These are phyloP conservation scores for Coprinopsis strossmayeri DNA, from an alignment of 768 basidiomycete genomes.

Conservation along the genomic window DNA sequence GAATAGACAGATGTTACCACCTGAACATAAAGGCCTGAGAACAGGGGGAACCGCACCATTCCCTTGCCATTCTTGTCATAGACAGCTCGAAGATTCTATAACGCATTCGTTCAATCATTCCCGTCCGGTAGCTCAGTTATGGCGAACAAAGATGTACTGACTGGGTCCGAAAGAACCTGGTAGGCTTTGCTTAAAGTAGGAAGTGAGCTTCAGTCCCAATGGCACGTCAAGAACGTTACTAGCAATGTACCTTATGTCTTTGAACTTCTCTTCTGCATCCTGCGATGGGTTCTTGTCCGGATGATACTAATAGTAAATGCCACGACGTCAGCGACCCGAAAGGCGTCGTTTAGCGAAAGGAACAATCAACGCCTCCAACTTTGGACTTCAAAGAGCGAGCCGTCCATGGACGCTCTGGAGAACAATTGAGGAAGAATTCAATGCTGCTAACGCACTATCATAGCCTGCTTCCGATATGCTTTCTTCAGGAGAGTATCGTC, in stretches of 20 bases:
- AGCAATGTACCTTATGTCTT: conserved; percentile 77
- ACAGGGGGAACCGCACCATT: conserved; percentile 46
- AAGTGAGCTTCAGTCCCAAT: neutral
- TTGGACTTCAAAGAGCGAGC: no score
- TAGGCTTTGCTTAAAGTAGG: conserved; percentile 85
- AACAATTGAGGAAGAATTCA: no score
- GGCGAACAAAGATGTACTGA: conserved; percentile 28
- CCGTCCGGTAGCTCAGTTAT: neutral
- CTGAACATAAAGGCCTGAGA: neutral
- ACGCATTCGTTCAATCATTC: conserved; percentile 9
- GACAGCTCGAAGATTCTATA: conserved; percentile 72
- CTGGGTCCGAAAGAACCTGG: conserved; percentile 82
- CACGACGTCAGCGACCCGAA: no score
- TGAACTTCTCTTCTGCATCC: conserved; percentile 96
- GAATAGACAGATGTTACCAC: neutral
- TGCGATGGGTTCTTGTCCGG: conserved; percentile 91
- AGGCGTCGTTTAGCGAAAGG: no score
- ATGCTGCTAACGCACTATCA: conserved; percentile 57
- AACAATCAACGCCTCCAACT: no score
- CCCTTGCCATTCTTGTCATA: conserved; percentile 96
- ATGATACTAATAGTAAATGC: conserved; percentile 83
- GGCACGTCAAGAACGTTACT: neutral
- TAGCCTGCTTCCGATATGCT: conserved; percentile 90
- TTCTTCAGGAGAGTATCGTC: conserved; percentile 85
- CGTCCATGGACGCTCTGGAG: no score